phyloP scores from a whole-genome alignment of 805 yeast genomes.

The Kluyveromyces lactis region DNA sequence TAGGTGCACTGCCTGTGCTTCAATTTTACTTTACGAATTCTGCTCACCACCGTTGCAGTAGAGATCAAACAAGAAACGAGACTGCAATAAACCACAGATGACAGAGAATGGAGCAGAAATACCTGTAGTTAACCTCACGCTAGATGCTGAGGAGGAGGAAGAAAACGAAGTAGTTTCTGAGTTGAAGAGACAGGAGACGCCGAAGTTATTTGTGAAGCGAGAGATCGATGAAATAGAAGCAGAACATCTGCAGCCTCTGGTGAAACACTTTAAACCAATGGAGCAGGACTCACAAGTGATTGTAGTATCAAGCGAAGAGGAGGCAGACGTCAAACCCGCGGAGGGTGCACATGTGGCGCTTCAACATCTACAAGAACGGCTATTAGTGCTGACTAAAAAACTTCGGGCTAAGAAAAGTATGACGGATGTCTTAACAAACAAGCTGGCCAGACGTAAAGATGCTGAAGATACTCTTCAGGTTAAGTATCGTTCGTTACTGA shows the following conservation, averaged over 20 bases:
- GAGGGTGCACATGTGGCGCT: not conserved
- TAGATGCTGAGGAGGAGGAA: not conserved
- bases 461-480: not conserved
- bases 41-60: too few species aligned
- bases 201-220: too few species aligned
- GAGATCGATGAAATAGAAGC: too few species aligned
- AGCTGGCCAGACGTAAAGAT: not conserved
- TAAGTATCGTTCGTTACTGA: not conserved
- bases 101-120: not conserved
- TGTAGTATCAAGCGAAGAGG: constrained; percentile 1
- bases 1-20: too few species aligned
- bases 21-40: too few species aligned
- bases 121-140: not conserved
- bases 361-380: not conserved
- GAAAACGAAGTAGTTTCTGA: not conserved
- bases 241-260: too few species aligned
- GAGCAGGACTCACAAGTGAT: not conserved
- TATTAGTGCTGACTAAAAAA: not conserved
- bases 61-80: too few species aligned
- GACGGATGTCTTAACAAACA: not conserved
- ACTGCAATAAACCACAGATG: too few species aligned
- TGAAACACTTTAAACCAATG: too few species aligned
- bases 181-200: not conserved
- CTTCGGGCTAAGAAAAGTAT: constrained; percentile 1
- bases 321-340: not conserved